Percentiles rank a stretch among this genome's conserved stretches.
phyloP scores from a whole-genome alignment of 371 early-diverging fungal genomes.

The Zychaea mexicana region DNA sequence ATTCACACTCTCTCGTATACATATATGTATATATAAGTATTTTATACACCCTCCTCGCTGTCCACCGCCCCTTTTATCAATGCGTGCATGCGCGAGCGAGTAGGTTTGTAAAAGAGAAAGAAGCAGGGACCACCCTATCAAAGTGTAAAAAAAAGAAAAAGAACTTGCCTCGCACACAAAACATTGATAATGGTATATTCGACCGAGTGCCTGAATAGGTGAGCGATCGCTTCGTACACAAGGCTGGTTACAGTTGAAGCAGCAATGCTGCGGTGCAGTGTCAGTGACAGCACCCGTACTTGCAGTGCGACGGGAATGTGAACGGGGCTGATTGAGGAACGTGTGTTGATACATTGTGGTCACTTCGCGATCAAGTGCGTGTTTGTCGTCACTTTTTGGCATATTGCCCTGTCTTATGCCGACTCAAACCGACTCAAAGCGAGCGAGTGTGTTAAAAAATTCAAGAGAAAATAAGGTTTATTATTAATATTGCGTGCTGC shows the following conservation, averaged over 20 bases:
- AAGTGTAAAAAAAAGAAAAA: not conserved
- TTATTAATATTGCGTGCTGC: not conserved
- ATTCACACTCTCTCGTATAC: not conserved
- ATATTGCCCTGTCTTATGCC: conserved; percentile 3
- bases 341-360: conserved; percentile 3
- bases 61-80: not conserved
- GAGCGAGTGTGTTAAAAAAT: no score
- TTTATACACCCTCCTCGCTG: conserved; percentile 2
- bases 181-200: conserved; percentile 19
- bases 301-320: conserved; percentile 5
- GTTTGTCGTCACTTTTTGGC: not conserved
- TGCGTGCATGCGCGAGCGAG: no score
- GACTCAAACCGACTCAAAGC: no score
- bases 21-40: no score
- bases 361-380: not conserved
- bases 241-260: conserved; percentile 8
- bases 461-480: not conserved
- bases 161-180: conserved; percentile 23
- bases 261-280: conserved; percentile 12
- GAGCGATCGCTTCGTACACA: conserved; percentile 12
- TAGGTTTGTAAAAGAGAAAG: not conserved
- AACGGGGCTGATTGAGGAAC: not conserved
- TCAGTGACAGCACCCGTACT: conserved; percentile 2
- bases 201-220: conserved; percentile 15
- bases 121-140: not conserved